Evolutionary conservation across 305 asterid genomes (phyloP).

Genomic region (Fraxinus latifolia): DNA sequence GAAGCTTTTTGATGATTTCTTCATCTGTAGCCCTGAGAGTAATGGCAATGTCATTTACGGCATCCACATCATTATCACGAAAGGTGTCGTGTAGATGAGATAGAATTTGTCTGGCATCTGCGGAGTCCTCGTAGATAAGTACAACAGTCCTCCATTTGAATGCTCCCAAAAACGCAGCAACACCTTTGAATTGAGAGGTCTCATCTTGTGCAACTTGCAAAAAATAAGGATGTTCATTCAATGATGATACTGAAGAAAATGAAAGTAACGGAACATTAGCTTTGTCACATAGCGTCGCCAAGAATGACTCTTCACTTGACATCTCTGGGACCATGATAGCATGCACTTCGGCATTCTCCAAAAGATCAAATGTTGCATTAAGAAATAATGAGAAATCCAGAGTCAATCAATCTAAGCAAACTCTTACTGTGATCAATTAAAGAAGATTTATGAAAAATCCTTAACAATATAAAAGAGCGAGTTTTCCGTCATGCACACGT

Average conservation of each 20-base stretch:
- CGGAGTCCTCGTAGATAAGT: conserved; percentile 34
- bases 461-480: too few relatives aligned
- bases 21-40: conserved; percentile 29
- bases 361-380: conserved; percentile 38
- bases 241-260: conserved; percentile 25
- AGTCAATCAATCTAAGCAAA: not conserved
- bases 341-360: conserved; percentile 34
- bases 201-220: conserved; percentile 37
- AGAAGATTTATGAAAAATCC: too few relatives aligned
- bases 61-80: conserved; percentile 23
- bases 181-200: conserved; percentile 30
- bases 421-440: too few relatives aligned
- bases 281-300: conserved; percentile 30
- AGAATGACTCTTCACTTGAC: conserved; percentile 25
- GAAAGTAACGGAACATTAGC: conserved; percentile 37
- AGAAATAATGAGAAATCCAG: not conserved
- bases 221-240: conserved; percentile 28
- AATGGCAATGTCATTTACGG: conserved; percentile 22
- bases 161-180: conserved; percentile 27
- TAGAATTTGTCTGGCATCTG: conserved; percentile 28
- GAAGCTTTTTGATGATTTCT: conserved; percentile 33
- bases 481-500: too few relatives aligned
- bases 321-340: conserved; percentile 35
- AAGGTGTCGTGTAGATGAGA: conserved; percentile 24
- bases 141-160: conserved; percentile 36